phyloP scores from a whole-genome alignment of 1,284 basidiomycete genomes.

The Cutaneotrichosporon dermatis region DNA sequence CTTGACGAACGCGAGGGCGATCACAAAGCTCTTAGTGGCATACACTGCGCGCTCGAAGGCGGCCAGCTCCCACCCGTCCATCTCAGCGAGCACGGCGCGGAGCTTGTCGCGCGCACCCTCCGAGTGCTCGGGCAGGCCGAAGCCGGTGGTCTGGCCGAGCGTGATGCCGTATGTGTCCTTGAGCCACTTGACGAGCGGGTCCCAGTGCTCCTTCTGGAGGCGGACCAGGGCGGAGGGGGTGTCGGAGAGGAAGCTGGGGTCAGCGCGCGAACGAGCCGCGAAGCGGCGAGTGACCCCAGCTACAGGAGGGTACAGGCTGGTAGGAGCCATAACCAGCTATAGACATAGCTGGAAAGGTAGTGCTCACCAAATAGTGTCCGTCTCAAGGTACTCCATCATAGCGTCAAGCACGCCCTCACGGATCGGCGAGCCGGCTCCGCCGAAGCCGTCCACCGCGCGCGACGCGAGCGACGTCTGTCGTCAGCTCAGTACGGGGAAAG shows the following conservation, averaged over 20 bases:
- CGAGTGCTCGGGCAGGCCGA: constrained; percentile 65
- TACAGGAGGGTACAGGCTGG: too few species aligned
- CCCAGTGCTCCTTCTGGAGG: constrained; percentile 84
- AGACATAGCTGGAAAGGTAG: not conserved
- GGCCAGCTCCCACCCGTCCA: constrained; percentile 81
- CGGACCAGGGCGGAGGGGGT: constrained; percentile 69
- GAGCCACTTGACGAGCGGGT: constrained; percentile 78
- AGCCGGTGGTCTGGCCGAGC: constrained; percentile 63
- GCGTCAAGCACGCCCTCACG: constrained; percentile 65
- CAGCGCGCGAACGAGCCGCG: not conserved
- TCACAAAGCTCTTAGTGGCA: constrained; percentile 85
- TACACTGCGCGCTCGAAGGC: constrained; percentile 91
- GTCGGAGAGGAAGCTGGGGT: constrained; percentile 71
- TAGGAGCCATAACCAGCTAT: too few species aligned
- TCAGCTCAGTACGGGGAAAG: not conserved
- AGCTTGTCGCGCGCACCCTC: constrained; percentile 63
- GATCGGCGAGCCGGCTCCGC: constrained; percentile 52
- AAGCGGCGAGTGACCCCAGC: not conserved
- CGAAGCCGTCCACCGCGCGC: constrained; percentile 78
- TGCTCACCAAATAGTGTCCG: constrained; percentile 86
- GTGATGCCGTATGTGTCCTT: constrained; percentile 62
- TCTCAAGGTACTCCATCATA: constrained; percentile 82
- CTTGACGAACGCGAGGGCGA: constrained; percentile 77
- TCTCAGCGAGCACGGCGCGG: constrained; percentile 56
- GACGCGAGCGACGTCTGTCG: constrained; percentile 79